These are phyloP conservation scores for Raddia guianensis DNA, from an alignment of 176 grass and related monocot species.

Conservation along the genomic window DNA sequence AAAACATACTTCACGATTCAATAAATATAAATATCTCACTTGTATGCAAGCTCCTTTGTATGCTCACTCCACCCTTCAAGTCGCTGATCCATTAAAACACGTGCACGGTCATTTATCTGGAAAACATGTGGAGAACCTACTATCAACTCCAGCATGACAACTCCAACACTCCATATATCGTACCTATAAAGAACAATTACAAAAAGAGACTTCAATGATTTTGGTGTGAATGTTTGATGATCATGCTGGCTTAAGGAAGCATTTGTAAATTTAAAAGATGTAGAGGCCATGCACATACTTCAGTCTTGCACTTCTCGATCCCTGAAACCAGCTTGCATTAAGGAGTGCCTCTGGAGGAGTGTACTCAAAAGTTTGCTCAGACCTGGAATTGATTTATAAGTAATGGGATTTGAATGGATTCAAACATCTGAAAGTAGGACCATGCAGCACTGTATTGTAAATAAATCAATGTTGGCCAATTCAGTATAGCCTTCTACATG, in stretches of 20 bases:
- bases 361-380: conserved; percentile 96
- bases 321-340: conserved; percentile 88
- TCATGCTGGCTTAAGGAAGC: conserved; percentile 18
- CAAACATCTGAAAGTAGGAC: conserved; percentile 21
- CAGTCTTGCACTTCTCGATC: conserved; percentile 67
- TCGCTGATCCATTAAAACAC: conserved; percentile 75
- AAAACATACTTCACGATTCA: conserved; percentile 32
- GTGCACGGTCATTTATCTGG: conserved; percentile 79
- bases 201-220: conserved; percentile 23
- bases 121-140: conserved; percentile 95
- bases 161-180: conserved; percentile 98
- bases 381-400: conserved; percentile 50
- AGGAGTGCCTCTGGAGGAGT: conserved; percentile 94
- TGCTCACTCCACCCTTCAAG: conserved; percentile 91
- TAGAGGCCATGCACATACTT: conserved; percentile 62
- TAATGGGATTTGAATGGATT: conserved; percentile 14
- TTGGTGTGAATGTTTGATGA: conserved; percentile 20
- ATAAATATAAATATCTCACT: conserved; percentile 60
- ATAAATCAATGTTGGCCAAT: conserved; percentile 13
- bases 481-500: neutral
- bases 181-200: conserved; percentile 58
- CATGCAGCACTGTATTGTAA: conserved; percentile 11
- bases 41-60: conserved; percentile 94
- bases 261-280: conserved; percentile 28
- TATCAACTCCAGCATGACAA: conserved; percentile 96